Conservation (phyloP, 352 stramenopile species). For the Phytophthora citricola region DNA sequence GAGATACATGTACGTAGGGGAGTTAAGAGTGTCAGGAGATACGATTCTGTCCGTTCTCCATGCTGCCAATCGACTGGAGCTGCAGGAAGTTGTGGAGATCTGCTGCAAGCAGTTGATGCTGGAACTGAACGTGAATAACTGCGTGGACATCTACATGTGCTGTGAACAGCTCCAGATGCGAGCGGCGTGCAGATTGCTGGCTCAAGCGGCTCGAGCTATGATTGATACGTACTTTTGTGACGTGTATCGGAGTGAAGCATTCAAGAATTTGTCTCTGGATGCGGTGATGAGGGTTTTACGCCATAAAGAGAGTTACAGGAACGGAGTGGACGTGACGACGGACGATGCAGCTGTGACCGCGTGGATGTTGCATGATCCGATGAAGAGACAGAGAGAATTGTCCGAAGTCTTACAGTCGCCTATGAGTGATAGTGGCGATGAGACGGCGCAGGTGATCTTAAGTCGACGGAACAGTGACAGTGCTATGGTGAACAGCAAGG, state of each 20-base stretch:
- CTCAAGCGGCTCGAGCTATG: conserved; percentile 64
- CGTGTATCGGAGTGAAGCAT: conserved; percentile 61
- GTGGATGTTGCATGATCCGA: conserved; percentile 64
- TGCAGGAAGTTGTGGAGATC: conserved; percentile 70
- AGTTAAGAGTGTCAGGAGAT: conserved; percentile 59
- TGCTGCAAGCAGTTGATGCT: conserved; percentile 80
- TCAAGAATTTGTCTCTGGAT: conserved; percentile 58
- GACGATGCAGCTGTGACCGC: conserved; percentile 48
- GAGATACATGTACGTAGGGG: conserved; percentile 74
- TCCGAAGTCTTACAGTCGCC: conserved; percentile 8
- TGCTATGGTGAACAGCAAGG: conserved; percentile 53
- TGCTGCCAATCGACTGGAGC: conserved; percentile 75
- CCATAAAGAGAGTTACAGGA: conserved; percentile 35
- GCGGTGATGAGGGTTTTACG: conserved; percentile 53
- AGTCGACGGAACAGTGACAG: conserved; percentile 33
- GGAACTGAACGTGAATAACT: conserved; percentile 71
- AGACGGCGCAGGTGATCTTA: conserved; percentile 1
- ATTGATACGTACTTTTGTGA: conserved; percentile 70
- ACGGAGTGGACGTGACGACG: conserved; percentile 10
- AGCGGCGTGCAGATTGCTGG: conserved; percentile 52
- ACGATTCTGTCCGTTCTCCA: conserved; percentile 71
- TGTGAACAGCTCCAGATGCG: conserved; percentile 65
- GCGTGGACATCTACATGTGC: conserved; percentile 77
- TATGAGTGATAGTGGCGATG: background rate
- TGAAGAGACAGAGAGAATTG: conserved; percentile 41